phyloP scores from a whole-genome alignment of 495 filamentous ascomycete species.

The Daldinia childiae region DNA sequence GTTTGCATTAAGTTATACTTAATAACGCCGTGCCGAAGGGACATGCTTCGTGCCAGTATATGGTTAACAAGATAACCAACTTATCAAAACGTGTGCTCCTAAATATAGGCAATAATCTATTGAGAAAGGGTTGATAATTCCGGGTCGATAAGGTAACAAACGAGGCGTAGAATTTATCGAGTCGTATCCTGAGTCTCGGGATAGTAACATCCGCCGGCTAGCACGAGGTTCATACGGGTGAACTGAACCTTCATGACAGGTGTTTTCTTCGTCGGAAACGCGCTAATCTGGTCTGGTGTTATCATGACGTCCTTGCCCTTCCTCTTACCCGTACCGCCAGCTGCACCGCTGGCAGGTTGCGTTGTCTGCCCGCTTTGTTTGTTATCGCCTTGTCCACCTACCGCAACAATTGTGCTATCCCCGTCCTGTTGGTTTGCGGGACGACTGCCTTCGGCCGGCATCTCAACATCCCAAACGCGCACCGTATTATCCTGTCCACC shows the following conservation, averaged over 20 bases:
- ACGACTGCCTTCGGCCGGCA: conserved; percentile 61
- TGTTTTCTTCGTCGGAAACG: conserved; percentile 94
- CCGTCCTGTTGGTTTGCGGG: conserved; percentile 42
- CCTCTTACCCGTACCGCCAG: conserved; percentile 71
- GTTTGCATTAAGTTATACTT: not conserved
- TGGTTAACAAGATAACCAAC: not conserved
- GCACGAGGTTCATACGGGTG: conserved; percentile 89
- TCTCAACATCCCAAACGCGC: conserved; percentile 88
- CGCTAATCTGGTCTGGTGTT: conserved; percentile 90
- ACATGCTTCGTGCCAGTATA: not conserved
- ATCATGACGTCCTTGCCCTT: conserved; percentile 90
- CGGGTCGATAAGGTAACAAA: not conserved
- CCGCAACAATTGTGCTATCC: conserved; percentile 52
- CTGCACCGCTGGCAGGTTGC: conserved; percentile 55
- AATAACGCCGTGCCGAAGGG: not conserved
- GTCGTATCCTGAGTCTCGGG: conserved; percentile 49
- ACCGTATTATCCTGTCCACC: conserved; percentile 93
- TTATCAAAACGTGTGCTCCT: not conserved
- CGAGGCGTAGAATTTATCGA: conserved; percentile 6
- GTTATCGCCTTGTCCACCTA: conserved; percentile 67
- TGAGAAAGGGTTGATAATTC: not conserved
- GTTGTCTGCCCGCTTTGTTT: conserved; percentile 41
- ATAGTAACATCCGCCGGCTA: conserved; percentile 85
- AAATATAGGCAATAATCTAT: not conserved
- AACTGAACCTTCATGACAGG: conserved; percentile 94